phyloP scores from a whole-genome alignment of 352 stramenopile genomes.

The Phytophthora sansomeana region DNA sequence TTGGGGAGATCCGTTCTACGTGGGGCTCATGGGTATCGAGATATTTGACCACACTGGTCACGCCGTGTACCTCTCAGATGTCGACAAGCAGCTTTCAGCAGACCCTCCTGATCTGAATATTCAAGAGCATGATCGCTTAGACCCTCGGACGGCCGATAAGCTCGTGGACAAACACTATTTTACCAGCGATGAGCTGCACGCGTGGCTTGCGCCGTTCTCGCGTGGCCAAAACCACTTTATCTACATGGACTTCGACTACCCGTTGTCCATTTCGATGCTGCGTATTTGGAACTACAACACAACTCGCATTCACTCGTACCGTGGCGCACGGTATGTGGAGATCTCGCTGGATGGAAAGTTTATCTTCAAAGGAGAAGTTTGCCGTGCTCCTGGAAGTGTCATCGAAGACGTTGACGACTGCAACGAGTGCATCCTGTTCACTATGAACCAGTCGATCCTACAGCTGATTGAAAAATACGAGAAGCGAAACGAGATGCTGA shows the following conservation, averaged over 20 bases:
- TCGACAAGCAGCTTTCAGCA: constrained; percentile 77
- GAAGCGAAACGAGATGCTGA: constrained; percentile 38
- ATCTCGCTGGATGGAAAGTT: constrained; percentile 62
- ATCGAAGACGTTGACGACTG: constrained; percentile 67
- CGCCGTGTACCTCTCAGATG: constrained; percentile 60
- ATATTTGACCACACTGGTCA: constrained; percentile 88
- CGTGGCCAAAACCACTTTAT: constrained; percentile 79
- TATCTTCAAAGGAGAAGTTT: constrained; percentile 89
- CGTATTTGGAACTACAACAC: constrained; percentile 93
- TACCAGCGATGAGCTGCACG: constrained; percentile 90
- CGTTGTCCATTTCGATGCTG: constrained; percentile 81
- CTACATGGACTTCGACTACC: constrained; percentile 82
- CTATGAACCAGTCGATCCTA: constrained; percentile 75
- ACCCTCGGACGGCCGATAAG: constrained; percentile 89
- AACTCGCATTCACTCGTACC: constrained; percentile 81
- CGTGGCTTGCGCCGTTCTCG: constrained; percentile 90
- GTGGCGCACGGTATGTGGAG: constrained; percentile 69
- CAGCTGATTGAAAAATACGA: constrained; percentile 88
- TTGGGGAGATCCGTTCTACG: constrained; percentile 92
- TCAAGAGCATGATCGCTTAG: constrained; percentile 72
- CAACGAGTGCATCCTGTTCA: constrained; percentile 89
- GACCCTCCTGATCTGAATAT: constrained; percentile 87
- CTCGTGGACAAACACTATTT: constrained; percentile 89
- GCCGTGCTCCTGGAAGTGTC: constrained; percentile 68
- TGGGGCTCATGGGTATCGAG: constrained; percentile 91